Conservation (phyloP, 78 protist genomes). For the Dictyostelium firmibasis region DNA sequence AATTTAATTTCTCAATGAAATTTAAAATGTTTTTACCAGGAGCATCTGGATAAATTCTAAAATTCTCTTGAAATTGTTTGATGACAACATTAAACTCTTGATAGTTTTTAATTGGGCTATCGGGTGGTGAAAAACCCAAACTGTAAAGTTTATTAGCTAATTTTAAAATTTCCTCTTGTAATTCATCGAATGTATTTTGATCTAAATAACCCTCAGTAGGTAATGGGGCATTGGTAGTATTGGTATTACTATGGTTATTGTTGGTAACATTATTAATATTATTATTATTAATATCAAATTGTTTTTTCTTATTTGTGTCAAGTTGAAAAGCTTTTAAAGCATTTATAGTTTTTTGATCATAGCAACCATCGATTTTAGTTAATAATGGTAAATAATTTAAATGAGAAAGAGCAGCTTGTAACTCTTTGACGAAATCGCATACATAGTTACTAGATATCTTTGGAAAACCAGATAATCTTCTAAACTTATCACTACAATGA, state of each 20-base stretch:
- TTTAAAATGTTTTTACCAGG: slow-evolving; percentile 65
- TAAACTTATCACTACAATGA: not conserved
- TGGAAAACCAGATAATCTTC: not conserved
- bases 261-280: not conserved
- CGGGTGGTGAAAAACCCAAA: not conserved
- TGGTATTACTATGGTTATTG: not conserved
- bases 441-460: not conserved
- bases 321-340: slow-evolving; percentile 73
- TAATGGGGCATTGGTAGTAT: not conserved
- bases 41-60: slow-evolving; percentile 66
- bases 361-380: slow-evolving; percentile 58
- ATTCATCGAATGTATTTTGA: slow-evolving; percentile 17
- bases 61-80: slow-evolving; percentile 39
- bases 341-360: slow-evolving; percentile 63
- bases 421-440: slow-evolving; percentile 38
- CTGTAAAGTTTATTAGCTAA: slow-evolving; percentile 15
- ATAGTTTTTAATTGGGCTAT: slow-evolving; percentile 50
- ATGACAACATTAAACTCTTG: not conserved
- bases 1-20: slow-evolving; percentile 17
- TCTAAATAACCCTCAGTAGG: slow-evolving; percentile 49
- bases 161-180: not conserved
- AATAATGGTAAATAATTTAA: slow-evolving; percentile 57
- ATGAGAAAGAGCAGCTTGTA: slow-evolving; percentile 70
- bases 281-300: not conserved
- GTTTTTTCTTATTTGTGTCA: slow-evolving; percentile 1